Evolutionary conservation across 176 grass and related monocot species (phyloP), one percentile per base, ranked within the genome.

Genomic region (Aegilops umbellulata): DNA sequence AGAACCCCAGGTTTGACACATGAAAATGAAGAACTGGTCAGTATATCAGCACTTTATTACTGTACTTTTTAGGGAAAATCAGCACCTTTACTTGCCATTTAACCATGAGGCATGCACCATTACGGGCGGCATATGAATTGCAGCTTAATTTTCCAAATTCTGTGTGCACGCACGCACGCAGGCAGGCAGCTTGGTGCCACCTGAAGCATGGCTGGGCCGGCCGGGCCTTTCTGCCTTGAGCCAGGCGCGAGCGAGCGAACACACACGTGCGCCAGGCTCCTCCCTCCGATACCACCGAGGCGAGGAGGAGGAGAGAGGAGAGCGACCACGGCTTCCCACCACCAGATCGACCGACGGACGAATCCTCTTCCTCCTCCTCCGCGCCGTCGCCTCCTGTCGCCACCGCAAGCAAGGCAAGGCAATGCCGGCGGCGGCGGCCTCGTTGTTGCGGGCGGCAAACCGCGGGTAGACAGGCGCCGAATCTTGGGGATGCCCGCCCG

Each of bases 401-500:
- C 22, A 77, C 78, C 19, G n/a, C n/a, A 42, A 72, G 78, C 87
- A 79, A 66, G 17, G 24, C 19, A 44, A 7, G 14, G 51, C 41
- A 63, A 63, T 90, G 88, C 39, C 69, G 55, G 60, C 68, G 41
- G 63, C 65, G 24, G 53, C 35, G 8, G 78, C 69, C 32, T 79
- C 30, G 30, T 41, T 65, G 60, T 41, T 4, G 77, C 78, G 65
- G 58, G 60, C 30, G 17, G 39, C 80, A 71, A 26, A 25, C 51
- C 51, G 13, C 66, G 55, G 44, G 41, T 69, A 61, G 9, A 22
- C 7, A 35, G 60, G 9, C 77, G 35, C 51, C 74, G 3, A 49
- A 61, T 67, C 88, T 86, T 86, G 88, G 88, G 88, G 79, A 73
- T 72, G 63, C 64, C 81, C 79, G 72, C 62, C 88, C 88, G 24